A percentile compares a stretch with the other conserved stretches of the same genome.
Conservation (phyloP, 1,284 basidiomycete genomes). For the Ganoderma lucidum region DNA sequence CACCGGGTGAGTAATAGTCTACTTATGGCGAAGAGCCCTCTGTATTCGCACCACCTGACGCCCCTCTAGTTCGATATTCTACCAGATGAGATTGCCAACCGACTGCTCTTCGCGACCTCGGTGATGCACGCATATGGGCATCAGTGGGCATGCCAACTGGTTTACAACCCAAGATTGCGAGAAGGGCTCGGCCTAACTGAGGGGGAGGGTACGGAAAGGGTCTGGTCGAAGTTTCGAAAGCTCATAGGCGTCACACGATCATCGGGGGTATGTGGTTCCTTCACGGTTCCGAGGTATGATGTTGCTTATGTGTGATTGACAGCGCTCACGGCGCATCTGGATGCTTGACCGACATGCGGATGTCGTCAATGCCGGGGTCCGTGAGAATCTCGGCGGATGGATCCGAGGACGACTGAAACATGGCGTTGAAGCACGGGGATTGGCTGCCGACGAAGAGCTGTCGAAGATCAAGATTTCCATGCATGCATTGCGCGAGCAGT, state of each 20-base stretch:
- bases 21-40: constrained; percentile 17
- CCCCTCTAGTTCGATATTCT: constrained; percentile 49
- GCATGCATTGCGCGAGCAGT: constrained; percentile 38
- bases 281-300: too few species aligned
- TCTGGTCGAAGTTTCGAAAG: constrained; percentile 44
- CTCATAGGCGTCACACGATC: constrained; percentile 43
- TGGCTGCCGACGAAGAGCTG: not conserved
- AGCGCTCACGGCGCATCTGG: constrained; percentile 21
- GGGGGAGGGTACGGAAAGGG: too few species aligned
- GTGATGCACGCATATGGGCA: constrained; percentile 54
- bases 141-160: too few species aligned
- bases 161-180: constrained; percentile 45
- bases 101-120: constrained; percentile 44
- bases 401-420: constrained; percentile 9
- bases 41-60: too few species aligned
- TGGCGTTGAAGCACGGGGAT: constrained; percentile 3
- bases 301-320: too few species aligned
- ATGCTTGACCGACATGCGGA: constrained; percentile 20
- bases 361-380: constrained; percentile 1
- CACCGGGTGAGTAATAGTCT: constrained; percentile 37
- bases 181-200: constrained; percentile 44
- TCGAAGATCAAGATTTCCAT: constrained; percentile 21
- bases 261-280: constrained; percentile 34
- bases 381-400: constrained; percentile 25
- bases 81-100: constrained; percentile 24